A percentile compares a stretch with the other conserved stretches of the same genome.
phyloP scores from a whole-genome alignment of 139 green algal genomes.

The Chlamydomonas sphaeroides region DNA sequence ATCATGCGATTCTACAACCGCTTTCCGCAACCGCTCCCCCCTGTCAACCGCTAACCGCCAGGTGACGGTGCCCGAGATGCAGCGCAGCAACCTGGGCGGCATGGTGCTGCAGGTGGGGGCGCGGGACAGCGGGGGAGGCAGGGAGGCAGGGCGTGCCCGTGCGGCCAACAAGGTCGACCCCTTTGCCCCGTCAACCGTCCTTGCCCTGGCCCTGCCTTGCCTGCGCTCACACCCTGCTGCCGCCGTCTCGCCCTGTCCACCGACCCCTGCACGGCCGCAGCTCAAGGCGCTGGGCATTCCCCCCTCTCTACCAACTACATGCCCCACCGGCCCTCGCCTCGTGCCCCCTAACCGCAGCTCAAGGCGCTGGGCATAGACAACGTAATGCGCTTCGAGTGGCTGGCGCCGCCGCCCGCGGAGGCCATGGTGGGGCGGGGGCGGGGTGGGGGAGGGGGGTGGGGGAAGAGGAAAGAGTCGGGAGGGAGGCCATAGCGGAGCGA shows the following conservation, averaged over 20 bases:
- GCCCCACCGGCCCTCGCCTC: too few relatives aligned
- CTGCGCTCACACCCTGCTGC: background rate
- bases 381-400: constrained; percentile 92
- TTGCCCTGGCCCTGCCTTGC: too few relatives aligned
- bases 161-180: too few relatives aligned
- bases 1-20: too few relatives aligned
- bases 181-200: too few relatives aligned
- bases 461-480: background rate
- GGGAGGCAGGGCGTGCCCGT: background rate
- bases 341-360: constrained; percentile 45
- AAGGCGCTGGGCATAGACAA: constrained; percentile 91
- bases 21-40: too few relatives aligned
- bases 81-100: constrained; percentile 73
- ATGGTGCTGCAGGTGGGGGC: constrained; percentile 73
- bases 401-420: constrained; percentile 88
- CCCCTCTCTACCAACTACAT: too few relatives aligned
- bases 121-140: background rate
- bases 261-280: too few relatives aligned
- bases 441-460: background rate
- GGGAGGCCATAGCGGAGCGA: too few relatives aligned
- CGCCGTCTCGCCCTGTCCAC: too few relatives aligned
- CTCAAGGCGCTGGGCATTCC: too few relatives aligned
- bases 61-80: constrained; percentile 80
- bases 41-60: too few relatives aligned
- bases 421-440: constrained; percentile 79